Base-by-base conservation (phyloP, 1,139 yeast genomes). In the Nakaseomyces sp. region DNA sequence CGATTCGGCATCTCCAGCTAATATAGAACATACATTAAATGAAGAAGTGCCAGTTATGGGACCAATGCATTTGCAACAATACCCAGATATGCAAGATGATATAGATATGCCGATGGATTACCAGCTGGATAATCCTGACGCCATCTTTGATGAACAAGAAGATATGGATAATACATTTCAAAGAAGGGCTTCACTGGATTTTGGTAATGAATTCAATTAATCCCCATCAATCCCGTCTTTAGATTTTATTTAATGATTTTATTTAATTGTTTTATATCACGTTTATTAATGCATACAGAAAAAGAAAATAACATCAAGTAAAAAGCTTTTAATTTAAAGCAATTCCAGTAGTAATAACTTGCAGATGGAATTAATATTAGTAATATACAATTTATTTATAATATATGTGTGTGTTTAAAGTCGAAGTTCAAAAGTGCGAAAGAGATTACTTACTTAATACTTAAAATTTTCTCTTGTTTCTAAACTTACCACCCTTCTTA, bases 111-210 rank as follows among this genome's bases (percentile, higher is more conserved):
- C 38, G 9, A 40, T 40, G 42, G 38, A 35, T 22, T 40, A 32
- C 13, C 42, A 40, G n/a, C 37, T 56, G 18, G 52, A 50, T 26
- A 40, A 50, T 28, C 41, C 44, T 12, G 50, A 54, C 41, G 44
- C 54, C 4, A 51, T 54, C 24, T 54, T 57, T 31, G 55, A 51
- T 22, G 64, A 59, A 43, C 43, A 54, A 39, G 61, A 55, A 41
- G 64, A 59, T 42, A 57, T 60, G 61, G 58, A 59, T 26, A 54
- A 54, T 40, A 56, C 63, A 5, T 60, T 60, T 41, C 63, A 58
- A 48, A 52, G 64, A 43, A 54, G 63, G 42, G 60, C 55, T 24
- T 60, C 64, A 2, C 39, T 60, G 32, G 62, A 58, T 41, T 56
- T 49, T 28, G 57, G 50, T 22, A 47, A 48, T 35, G 28, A 35